Evolutionary conservation across 306 rosid genomes (phyloP).

Genomic region (Quercus engelmannii): DNA sequence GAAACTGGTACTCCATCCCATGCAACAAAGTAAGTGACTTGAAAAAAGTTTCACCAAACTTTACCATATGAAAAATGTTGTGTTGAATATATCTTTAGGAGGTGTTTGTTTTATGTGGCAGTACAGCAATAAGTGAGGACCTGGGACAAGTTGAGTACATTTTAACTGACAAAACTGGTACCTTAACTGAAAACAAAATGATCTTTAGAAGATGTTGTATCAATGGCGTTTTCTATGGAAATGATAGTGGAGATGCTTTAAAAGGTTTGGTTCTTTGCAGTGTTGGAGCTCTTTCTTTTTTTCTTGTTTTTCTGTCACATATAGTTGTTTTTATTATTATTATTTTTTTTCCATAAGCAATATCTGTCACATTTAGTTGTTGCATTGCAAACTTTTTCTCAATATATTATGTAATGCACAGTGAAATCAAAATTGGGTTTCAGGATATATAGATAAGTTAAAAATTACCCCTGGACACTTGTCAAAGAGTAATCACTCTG

Average conservation of each 20-base stretch:
- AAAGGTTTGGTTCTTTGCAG: slow-evolving; percentile 60
- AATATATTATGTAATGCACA: neutral
- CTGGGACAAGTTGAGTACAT: slow-evolving; percentile 99
- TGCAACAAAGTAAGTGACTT: slow-evolving; percentile 82
- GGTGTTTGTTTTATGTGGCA: slow-evolving; percentile 69
- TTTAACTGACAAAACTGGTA: slow-evolving; percentile 98
- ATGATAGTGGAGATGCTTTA: slow-evolving; percentile 87
- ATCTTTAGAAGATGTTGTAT: slow-evolving; percentile 96
- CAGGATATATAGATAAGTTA: neutral
- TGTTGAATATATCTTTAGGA: slow-evolving; percentile 30
- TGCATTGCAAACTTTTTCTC: slow-evolving; percentile 13
- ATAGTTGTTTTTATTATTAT: neutral
- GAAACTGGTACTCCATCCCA: slow-evolving; percentile 85
- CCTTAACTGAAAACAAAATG: slow-evolving; percentile 94
- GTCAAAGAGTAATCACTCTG: too few relatives aligned
- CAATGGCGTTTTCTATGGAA: slow-evolving; percentile 78
- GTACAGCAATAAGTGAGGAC: slow-evolving; percentile 99
- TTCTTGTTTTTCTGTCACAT: slow-evolving; percentile 15
- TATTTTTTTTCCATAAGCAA: too few relatives aligned
- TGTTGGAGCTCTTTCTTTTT: slow-evolving; percentile 10
- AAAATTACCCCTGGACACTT: neutral
- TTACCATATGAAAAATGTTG: slow-evolving; percentile 12
- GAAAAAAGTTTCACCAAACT: slow-evolving; percentile 13
- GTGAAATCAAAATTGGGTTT: neutral
- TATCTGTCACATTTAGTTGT: slow-evolving; percentile 11